Evolutionary conservation across 768 basidiomycete species (phyloP).

Genomic region (Russula sp.): DNA sequence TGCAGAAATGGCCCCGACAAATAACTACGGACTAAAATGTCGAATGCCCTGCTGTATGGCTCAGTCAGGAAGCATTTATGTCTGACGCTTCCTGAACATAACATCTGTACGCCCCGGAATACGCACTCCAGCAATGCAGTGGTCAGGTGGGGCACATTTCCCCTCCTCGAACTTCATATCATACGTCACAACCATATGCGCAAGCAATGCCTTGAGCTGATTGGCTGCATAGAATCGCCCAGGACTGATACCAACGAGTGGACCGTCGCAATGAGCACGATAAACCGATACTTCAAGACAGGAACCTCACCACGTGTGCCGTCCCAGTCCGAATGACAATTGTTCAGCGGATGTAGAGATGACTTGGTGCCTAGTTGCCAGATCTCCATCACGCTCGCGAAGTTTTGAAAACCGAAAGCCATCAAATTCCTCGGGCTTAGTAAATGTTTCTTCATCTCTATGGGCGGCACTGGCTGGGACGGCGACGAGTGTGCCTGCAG

Average conservation of each 20-base stretch:
- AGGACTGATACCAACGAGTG: conserved; percentile 20
- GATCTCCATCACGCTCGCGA: background rate
- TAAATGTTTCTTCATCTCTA: conserved; percentile 29
- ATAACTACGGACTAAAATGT: too few species aligned
- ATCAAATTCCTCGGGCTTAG: conserved; percentile 36
- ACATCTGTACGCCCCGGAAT: conserved; percentile 20
- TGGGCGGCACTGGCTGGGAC: conserved; percentile 32
- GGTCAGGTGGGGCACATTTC: conserved; percentile 4
- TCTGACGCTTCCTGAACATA: conserved; percentile 25
- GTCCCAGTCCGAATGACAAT: conserved; percentile 28
- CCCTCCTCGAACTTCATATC: conserved; percentile 26
- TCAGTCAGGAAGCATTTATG: background rate
- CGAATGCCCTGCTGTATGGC: background rate
- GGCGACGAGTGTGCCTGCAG: conserved; percentile 34
- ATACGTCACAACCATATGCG: conserved; percentile 26
- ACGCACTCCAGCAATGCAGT: background rate
- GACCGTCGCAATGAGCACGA: background rate
- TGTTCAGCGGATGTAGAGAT: conserved; percentile 22
- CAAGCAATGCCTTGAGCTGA: conserved; percentile 26
- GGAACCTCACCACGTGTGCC: conserved; percentile 28
- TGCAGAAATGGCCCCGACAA: background rate
- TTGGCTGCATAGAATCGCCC: conserved; percentile 28
- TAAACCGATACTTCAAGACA: background rate
- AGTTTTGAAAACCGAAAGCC: conserved; percentile 35
- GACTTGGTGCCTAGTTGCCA: background rate